Base-by-base conservation (phyloP, 177 flowering plant genomes). In the Vitis hybrid region DNA sequence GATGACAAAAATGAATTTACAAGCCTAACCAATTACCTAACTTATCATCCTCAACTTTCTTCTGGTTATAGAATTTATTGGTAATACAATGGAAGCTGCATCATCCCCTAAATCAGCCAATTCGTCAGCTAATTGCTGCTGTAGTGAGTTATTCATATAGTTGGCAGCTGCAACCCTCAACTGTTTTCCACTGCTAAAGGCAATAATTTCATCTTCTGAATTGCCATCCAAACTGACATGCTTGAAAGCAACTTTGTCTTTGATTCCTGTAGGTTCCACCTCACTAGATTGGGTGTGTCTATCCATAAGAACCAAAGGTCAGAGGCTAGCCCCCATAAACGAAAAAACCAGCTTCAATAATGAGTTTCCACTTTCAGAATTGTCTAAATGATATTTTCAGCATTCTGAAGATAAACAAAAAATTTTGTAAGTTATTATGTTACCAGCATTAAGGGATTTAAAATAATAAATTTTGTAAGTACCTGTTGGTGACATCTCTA, bases 1-100 rank as follows among this genome's bases (percentile, higher is more conserved):
- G 30, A 26, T 26, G 30, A 26, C 30, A 26, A 26, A 26, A 26
- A 26, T 26, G 30, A 26, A 26, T 26, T 26, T 26, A 26, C 30
- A 26, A 26, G 0, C 30, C 30, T 26, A 26, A 26, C 5, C 30
- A 3, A 26, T 26, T 26, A 26, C 5, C 30, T 26, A 3, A 59
- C 87, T 51, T 3, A 88, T 84, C 84, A 91, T 79, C 79, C 85
- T 83, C 63, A 77, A 55, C 72, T 79, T 91, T 81, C 92, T 89
- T 77, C 93, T 86, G 18, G 30, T 34, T 14, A 66, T 65, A 52
- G 69, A 52, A 68, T 32, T 73, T 55, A 62, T 75, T 9, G 69
- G 69, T 13, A 70, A 57, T 48, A 66, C 72, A 57, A 49, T 49
- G 30, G 71, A 58, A 17, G 56, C 74, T 40, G 61, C 23, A 59